Evolutionary conservation across 2,329 filamentous ascomycete species (phyloP), one percentile per base, ranked within the genome.

Genomic region (Botryotinia narcissicola): DNA sequence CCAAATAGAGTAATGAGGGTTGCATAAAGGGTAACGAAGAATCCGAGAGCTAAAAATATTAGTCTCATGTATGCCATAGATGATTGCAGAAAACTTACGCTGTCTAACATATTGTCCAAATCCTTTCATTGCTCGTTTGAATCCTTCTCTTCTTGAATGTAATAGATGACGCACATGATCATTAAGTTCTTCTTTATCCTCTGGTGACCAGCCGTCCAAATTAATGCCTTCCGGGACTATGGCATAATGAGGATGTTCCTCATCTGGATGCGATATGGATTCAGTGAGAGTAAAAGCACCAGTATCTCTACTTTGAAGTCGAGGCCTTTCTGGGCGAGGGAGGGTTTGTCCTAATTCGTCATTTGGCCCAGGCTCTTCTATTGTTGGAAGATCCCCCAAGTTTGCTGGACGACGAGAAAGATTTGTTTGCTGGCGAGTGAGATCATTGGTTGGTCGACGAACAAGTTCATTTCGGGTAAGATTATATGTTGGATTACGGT

Each of bases 141-240:
- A 93, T 74, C 90, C 91, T 51, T 91, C 92, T 25, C 93, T 88
- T 72, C 90, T 89, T 10, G 94, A 97, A 82, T 97, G 94, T 60
- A 97, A 83, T 89, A 96, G 93, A 80, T 97, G 94, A 46, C 94
- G 87, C 29, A 97, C 94, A 80, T 95, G 83, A 77, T 97, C 94
- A 79, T 97, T 93, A 57, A 97, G 84, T 80, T 93, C 90, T 74
- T 87, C 86, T 79, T 94, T 91, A 75, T 97, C 93, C 66, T 90
- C 89, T 10, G 88, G 86, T 3, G 84, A 90, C 94, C 94, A 97
- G 20, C 91, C 92, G 10, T 92, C 89, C 0, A 97, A 84, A 4
- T 86, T 88, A 7, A 89, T 87, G 3, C 92, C 92, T 74, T 94
- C 91, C 0, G 94, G 94, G 1, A 96, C 86, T 9, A 95, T 91